Evolutionary conservation across 805 yeast genomes (phyloP), one percentile per base, ranked within the genome.

Genomic region (Ogataea thermomethanolica): DNA sequence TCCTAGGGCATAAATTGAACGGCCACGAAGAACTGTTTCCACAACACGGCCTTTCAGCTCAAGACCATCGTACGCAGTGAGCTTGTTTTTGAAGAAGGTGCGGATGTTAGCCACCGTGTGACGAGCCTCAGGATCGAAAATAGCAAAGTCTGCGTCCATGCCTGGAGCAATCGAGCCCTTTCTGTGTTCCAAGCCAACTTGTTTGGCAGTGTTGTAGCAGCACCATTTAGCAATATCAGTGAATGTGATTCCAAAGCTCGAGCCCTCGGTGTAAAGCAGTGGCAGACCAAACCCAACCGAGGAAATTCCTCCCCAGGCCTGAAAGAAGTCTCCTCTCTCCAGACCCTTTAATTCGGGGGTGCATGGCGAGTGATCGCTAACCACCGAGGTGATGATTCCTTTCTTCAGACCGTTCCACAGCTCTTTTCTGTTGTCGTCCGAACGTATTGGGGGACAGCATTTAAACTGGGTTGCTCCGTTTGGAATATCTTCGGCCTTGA

Each of bases 271-370:
- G 72, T 78, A 83, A 37, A 90, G 62, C 28, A 89, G 73, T 0
- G 95, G 85, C 33, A 90, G 70, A 0, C 97, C 97, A 29, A 91
- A 76, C 0, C 98, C 98, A 24, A 90, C 95, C 1, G 95, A 85
- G 2, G 95, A 74, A 29, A 90, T 88, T 8, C 98, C 98, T 25
- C 97, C 98, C 98, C 98, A 90, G 2, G 97, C 95, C 25, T 81
- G 75, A 52, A 90, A 78, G 59, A 90, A 90, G 58, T 90, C 95
- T 29, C 96, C 96, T 44, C 77, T 71, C 8, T 78, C 82, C 37
- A 88, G 69, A 15, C 86, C 84, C 62, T 90, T 90, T 55, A 90
- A 69, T 45, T 87, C 87, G 0, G 97, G 95, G 0, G 96, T 87
- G 64, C 98, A 90, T 2, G 97, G 98, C 4, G 96, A 86, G 64